Evolutionary conservation across 306 rosid species (phyloP).

Genomic region (Cucurbita maxima): DNA sequence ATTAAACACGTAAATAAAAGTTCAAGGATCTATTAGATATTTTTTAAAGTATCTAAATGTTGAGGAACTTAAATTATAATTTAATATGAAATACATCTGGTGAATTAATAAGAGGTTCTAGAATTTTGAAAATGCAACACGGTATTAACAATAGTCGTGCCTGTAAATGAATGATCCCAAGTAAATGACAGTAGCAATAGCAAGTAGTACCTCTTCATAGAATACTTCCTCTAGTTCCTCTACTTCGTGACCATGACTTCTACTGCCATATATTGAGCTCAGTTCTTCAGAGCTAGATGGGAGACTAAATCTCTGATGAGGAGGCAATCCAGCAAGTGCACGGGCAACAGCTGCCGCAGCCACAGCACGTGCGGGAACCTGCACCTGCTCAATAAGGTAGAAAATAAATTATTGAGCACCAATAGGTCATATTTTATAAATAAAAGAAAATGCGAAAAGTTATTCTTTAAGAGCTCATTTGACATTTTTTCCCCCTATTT

Average conservation of each 20-base stretch:
- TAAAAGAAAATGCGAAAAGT: neutral
- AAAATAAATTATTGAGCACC: slow-evolving; percentile 14
- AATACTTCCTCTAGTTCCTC: slow-evolving; percentile 83
- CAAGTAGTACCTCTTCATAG: slow-evolving; percentile 77
- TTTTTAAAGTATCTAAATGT: neutral
- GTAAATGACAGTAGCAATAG: slow-evolving; percentile 19
- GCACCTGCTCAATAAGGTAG: slow-evolving; percentile 44
- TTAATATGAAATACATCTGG: neutral
- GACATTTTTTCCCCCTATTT: neutral
- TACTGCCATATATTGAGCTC: slow-evolving; percentile 77
- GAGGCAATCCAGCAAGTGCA: slow-evolving; percentile 94
- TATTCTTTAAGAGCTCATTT: neutral
- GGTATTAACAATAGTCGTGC: neutral
- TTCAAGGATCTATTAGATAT: neutral
- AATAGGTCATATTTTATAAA: neutral
- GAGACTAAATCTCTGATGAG: slow-evolving; percentile 67
- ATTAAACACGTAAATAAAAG: neutral
- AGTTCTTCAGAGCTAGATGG: slow-evolving; percentile 88
- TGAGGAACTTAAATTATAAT: neutral
- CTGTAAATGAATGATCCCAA: neutral
- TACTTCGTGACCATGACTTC: slow-evolving; percentile 37
- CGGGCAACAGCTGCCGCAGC: slow-evolving; percentile 98
- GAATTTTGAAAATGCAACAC: neutral
- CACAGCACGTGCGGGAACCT: slow-evolving; percentile 95
- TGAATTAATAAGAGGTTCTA: neutral